Evolutionary conservation across 805 yeast species (phyloP), one percentile per base, ranked within the genome.

Genomic region (Hanseniaspora occidentalis): DNA sequence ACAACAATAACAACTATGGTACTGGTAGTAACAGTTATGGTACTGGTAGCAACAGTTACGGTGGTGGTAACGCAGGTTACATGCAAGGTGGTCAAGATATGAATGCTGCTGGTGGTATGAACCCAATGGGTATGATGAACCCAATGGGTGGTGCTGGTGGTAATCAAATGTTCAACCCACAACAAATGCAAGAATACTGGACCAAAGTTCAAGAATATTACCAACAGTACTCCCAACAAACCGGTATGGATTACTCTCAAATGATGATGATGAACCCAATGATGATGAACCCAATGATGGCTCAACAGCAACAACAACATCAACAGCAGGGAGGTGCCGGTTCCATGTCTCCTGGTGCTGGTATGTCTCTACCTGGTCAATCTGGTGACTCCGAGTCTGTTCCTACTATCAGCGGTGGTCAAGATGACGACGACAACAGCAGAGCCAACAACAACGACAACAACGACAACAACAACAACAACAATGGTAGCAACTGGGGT

Each of bases 111-210:
- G 54, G 51, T 37, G 50, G 54, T 36, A 42, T 50, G 9, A 50
- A 49, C 29, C 47, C 48, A 13, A 49, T 45, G 50, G 51, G 51
- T 16, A 45, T 43, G 41, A 38, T 42, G n/a, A n/a, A n/a, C n/a
- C 43, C 51, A 47, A 47, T 57, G 59, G 54, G n/a, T n/a, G n/a
- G n/a, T n/a, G n/a, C n/a, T 38, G 64, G 62, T 11, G 54, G 53
- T 36, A 55, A 53, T 24, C 58, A 53, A 29, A 56, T 56, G 60
- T 56, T 55, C 45, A 54, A 58, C 38, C 66, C 79, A 9, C 80
- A 75, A 48, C 72, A 73, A 64, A 70, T 75, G 71, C 74, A 69
- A 39, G 80, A 75, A 45, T 77, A 77, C 52, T 73, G 77, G 67
- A 74, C 71, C 54, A 68, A 72, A 54, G 69, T 74, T 73, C 76